Evolutionary conservation across 2,329 filamentous ascomycete species (phyloP).

Genomic region (Remersonia thermophila): DNA sequence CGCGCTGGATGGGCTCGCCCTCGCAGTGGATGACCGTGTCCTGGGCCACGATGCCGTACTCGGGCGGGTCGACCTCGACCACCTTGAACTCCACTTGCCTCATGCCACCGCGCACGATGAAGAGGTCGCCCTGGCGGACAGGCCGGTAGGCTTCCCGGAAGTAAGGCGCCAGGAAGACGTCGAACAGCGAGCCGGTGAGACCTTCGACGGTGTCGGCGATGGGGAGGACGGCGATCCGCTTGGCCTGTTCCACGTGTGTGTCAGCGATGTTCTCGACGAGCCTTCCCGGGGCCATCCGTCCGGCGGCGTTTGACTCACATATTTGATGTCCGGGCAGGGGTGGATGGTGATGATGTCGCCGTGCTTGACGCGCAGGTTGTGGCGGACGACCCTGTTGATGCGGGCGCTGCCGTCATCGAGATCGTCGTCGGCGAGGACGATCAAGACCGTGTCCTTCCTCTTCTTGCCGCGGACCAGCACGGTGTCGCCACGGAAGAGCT

Average conservation of each 20-base stretch:
- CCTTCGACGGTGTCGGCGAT: slow-evolving; percentile 98
- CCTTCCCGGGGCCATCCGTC: too few species aligned
- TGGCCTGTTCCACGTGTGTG: slow-evolving; percentile 71
- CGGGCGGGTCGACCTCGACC: slow-evolving; percentile 93
- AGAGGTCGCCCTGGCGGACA: slow-evolving; percentile 91
- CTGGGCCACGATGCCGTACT: slow-evolving; percentile 97
- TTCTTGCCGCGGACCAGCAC: slow-evolving; percentile 99
- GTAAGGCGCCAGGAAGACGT: slow-evolving; percentile 97
- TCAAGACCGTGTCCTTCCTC: slow-evolving; percentile 96
- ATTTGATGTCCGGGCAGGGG: slow-evolving; percentile 99
- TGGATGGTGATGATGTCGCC: slow-evolving; percentile 96
- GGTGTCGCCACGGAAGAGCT: slow-evolving; percentile 97
- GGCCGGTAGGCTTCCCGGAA: slow-evolving; percentile 98
- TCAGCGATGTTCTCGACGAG: too few species aligned
- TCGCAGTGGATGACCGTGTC: slow-evolving; percentile 99
- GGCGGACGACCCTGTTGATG: slow-evolving; percentile 96
- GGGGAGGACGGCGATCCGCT: slow-evolving; percentile 94
- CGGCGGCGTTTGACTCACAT: slow-evolving; percentile 45
- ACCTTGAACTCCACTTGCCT: slow-evolving; percentile 99
- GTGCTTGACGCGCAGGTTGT: slow-evolving; percentile 97
- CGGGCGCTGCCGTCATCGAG: slow-evolving; percentile 93
- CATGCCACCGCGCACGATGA: slow-evolving; percentile 96
- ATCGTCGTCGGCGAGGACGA: slow-evolving; percentile 94
- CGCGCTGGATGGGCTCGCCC: slow-evolving; percentile 87
- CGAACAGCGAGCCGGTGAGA: slow-evolving; percentile 92